phyloP scores from a whole-genome alignment of 257 asterid genomes.

The Solanum chilense region DNA sequence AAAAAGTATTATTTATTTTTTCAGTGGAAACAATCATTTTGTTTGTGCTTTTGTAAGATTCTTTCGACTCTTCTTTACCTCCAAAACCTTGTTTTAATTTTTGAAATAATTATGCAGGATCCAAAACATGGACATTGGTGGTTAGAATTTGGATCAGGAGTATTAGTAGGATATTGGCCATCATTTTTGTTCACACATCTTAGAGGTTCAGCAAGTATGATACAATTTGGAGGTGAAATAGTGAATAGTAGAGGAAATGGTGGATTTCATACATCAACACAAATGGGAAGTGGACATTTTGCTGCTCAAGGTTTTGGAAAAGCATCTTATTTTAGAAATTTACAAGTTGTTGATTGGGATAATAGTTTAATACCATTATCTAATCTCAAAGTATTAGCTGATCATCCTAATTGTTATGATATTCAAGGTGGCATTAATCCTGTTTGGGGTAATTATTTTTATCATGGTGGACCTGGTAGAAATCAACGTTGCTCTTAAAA shows the following conservation, averaged over 20 bases:
- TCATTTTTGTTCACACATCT: conserved; percentile 32
- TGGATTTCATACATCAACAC: conserved; percentile 39
- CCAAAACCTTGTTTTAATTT: background rate
- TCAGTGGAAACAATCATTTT: conserved; percentile 33
- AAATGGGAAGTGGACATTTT: conserved; percentile 60
- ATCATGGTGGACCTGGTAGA: conserved; percentile 53
- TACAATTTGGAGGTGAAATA: conserved; percentile 47
- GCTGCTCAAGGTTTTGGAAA: conserved; percentile 39
- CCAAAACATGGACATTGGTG: conserved; percentile 54
- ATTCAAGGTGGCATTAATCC: conserved; percentile 32
- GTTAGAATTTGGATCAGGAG: conserved; percentile 42
- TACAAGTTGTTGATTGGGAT: conserved; percentile 46
- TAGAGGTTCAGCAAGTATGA: conserved; percentile 31
- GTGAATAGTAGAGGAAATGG: conserved; percentile 26
- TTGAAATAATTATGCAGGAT: conserved; percentile 17
- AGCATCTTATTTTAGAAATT: conserved; percentile 40
- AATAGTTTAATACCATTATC: conserved; percentile 34
- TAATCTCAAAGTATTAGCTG: conserved; percentile 29
- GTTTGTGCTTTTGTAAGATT: conserved; percentile 39
- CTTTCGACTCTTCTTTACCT: conserved; percentile 31
- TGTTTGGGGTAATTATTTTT: conserved; percentile 49
- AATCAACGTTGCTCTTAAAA: conserved; percentile 32
- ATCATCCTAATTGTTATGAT: conserved; percentile 39
- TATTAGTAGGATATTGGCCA: conserved; percentile 45
- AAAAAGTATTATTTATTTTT: background rate